Conservation (phyloP, 345 rosid genomes). For the Eutrema japonicum region DNA sequence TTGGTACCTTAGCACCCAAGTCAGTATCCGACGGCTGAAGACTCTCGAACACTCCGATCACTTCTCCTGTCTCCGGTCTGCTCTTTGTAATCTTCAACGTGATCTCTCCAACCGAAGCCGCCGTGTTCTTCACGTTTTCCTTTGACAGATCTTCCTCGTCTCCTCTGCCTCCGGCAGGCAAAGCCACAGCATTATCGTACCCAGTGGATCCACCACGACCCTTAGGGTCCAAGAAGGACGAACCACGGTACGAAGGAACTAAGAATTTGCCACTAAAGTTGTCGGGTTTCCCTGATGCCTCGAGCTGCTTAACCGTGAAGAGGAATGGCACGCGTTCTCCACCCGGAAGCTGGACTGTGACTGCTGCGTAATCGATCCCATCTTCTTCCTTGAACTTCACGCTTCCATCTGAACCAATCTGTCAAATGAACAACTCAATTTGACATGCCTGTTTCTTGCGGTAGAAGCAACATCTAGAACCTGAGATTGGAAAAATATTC, state of each 20-base stretch:
- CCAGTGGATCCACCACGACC: conserved; percentile 94
- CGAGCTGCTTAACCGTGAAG: conserved; percentile 84
- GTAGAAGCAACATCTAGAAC: conserved; percentile 1
- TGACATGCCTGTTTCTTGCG: not conserved
- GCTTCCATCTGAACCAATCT: conserved; percentile 59
- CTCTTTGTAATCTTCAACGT: conserved; percentile 72
- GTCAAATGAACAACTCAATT: not conserved
- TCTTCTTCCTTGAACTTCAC: conserved; percentile 88
- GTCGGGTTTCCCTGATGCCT: conserved; percentile 86
- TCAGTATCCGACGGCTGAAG: conserved; percentile 95
- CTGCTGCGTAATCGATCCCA: conserved; percentile 93
- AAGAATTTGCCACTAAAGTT: conserved; percentile 73
- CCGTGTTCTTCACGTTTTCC: conserved; percentile 72
- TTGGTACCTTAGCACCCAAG: conserved; percentile 88
- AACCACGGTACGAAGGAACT: conserved; percentile 91
- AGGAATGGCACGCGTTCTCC: conserved; percentile 95
- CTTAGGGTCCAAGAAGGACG: conserved; percentile 97
- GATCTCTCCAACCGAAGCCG: conserved; percentile 74
- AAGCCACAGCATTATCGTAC: conserved; percentile 86
- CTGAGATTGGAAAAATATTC: not conserved
- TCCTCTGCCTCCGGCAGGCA: conserved; percentile 96
- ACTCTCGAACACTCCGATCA: conserved; percentile 94
- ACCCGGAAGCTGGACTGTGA: conserved; percentile 90
- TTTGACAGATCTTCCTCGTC: conserved; percentile 86
- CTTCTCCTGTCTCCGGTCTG: conserved; percentile 89